These are phyloP conservation scores for Azolla pinnata DNA, from an alignment of 75 land plant genomes.

Conservation along the genomic window DNA sequence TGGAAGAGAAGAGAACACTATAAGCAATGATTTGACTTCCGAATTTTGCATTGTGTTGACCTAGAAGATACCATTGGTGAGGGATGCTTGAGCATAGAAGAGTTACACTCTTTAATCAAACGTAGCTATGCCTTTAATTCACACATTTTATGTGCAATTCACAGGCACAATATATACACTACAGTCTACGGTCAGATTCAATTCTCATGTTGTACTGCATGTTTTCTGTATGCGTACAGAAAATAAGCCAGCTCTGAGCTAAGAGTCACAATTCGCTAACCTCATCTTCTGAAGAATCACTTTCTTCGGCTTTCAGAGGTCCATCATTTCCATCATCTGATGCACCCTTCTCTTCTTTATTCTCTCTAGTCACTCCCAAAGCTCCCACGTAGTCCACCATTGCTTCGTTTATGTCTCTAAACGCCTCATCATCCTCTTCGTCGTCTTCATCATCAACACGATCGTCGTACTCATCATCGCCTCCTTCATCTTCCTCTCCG, in stretches of 20 bases:
- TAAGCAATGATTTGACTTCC: no score
- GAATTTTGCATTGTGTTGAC: no score
- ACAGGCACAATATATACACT: no score
- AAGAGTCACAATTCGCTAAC: slow-evolving; percentile 10
- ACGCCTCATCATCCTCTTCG: slow-evolving; percentile 10
- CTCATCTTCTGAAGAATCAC: slow-evolving; percentile 98
- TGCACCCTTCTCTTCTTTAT: not conserved
- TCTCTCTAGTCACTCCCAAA: not conserved
- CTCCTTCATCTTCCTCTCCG: no score
- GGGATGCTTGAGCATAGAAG: no score
- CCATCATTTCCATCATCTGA: slow-evolving; percentile 21
- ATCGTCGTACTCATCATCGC: slow-evolving; percentile 7
- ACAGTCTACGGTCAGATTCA: no score
- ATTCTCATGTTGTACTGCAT: not conserved
- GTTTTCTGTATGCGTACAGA: not conserved
- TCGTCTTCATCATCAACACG: slow-evolving; percentile 12
- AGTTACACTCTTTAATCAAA: no score
- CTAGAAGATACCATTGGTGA: no score
- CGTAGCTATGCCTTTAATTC: no score
- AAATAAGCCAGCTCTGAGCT: not conserved
- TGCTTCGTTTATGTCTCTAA: slow-evolving; percentile 14
- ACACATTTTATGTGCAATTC: no score
- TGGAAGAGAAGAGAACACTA: no score
- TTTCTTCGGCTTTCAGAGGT: slow-evolving; percentile 34
- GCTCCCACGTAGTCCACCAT: slow-evolving; percentile 20